Conservation (phyloP, 2,329 filamentous ascomycete species). For the Arthrinium phaeospermum region DNA sequence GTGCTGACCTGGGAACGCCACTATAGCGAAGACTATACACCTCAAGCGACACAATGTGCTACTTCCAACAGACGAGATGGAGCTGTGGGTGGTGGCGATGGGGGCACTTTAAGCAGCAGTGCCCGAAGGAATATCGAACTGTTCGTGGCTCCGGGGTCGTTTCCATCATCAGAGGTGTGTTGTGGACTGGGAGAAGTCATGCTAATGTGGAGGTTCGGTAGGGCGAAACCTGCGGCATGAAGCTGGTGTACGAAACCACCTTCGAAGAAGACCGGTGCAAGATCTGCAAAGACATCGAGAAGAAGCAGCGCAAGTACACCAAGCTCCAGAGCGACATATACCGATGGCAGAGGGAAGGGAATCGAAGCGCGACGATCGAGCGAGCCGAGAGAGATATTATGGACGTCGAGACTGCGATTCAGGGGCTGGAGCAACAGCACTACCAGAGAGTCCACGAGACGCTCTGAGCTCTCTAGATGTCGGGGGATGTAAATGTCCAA, state of each 20-base stretch:
- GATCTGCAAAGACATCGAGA: slow-evolving; percentile 87
- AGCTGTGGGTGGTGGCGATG: slow-evolving; percentile 91
- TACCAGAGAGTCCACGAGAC: slow-evolving; percentile 45
- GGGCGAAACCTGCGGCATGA: slow-evolving; percentile 95
- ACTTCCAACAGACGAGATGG: slow-evolving; percentile 90
- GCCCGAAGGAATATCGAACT: slow-evolving; percentile 91
- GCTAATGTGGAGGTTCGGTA: not conserved
- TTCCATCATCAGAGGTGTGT: not conserved
- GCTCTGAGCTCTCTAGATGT: slow-evolving; percentile 20
- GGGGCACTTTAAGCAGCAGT: slow-evolving; percentile 91
- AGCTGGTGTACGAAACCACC: slow-evolving; percentile 79
- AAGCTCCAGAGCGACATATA: slow-evolving; percentile 78
- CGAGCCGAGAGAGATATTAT: slow-evolving; percentile 72
- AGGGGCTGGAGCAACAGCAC: slow-evolving; percentile 50
- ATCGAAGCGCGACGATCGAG: slow-evolving; percentile 74
- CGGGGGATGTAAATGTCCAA: not conserved
- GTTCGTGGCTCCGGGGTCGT: not conserved
- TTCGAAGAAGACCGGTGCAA: slow-evolving; percentile 72
- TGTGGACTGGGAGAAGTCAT: not conserved
- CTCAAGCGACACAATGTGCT: slow-evolving; percentile 72
- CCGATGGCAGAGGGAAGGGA: slow-evolving; percentile 79
- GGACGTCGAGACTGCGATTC: slow-evolving; percentile 66
- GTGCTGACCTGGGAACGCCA: not conserved
- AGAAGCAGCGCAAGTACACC: slow-evolving; percentile 75
- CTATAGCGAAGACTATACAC: not conserved